These are phyloP conservation scores for Ophiocordyceps unilateralis DNA, from an alignment of 2,329 filamentous ascomycete genomes.

Conservation along the genomic window DNA sequence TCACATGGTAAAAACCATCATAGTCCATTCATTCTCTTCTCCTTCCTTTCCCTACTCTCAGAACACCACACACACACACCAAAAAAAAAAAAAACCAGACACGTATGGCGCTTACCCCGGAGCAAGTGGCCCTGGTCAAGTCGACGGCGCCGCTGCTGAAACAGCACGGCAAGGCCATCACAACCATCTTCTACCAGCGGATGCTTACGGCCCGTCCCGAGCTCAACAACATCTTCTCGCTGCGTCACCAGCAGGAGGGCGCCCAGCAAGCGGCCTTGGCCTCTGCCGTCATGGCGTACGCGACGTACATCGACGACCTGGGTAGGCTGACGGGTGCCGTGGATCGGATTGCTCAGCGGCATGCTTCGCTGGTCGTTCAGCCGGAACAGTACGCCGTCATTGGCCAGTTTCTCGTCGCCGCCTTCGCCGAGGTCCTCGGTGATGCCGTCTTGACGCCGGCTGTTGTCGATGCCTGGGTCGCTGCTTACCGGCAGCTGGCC, in stretches of 20 bases:
- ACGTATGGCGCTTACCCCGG: conserved; percentile 36
- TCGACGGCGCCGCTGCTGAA: conserved; percentile 57
- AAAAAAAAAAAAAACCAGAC: not conserved
- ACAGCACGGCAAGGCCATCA: conserved; percentile 51
- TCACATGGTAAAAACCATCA: too few relatives aligned
- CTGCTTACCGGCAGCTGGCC: conserved; percentile 55
- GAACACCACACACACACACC: too few relatives aligned
- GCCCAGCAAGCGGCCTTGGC: conserved; percentile 56
- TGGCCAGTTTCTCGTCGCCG: conserved; percentile 47
- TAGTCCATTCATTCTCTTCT: too few relatives aligned
- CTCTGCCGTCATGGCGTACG: conserved; percentile 53
- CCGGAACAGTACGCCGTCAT: conserved; percentile 57
- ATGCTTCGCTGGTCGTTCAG: conserved; percentile 51
- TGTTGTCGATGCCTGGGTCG: conserved; percentile 52
- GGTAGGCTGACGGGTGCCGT: conserved; percentile 35
- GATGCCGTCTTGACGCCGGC: conserved; percentile 44
- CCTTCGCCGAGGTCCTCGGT: conserved; percentile 51
- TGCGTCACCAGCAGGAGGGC: conserved; percentile 48
- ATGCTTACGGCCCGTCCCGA: conserved; percentile 46
- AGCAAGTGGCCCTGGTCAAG: conserved; percentile 57
- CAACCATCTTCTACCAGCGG: conserved; percentile 54
- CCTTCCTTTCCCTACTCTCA: too few relatives aligned
- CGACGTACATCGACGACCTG: conserved; percentile 54
- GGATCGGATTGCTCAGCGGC: conserved; percentile 61
- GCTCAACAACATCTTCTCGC: conserved; percentile 55